Evolutionary conservation across 805 yeast species (phyloP).

Genomic region (Monosporozyma aquatica): DNA sequence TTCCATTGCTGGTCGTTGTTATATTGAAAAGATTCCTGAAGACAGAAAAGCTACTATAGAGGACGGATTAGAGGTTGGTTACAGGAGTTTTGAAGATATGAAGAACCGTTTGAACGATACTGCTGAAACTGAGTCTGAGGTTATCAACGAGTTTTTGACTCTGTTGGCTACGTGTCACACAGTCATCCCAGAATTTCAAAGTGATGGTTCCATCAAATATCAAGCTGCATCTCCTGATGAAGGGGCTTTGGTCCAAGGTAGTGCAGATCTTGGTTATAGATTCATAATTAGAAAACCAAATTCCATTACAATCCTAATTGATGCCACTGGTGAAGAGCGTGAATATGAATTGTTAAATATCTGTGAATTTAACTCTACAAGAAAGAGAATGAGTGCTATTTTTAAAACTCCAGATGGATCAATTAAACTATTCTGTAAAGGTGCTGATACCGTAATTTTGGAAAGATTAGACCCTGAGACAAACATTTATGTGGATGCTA

Average conservation of each 20-base stretch:
- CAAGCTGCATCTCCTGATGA: constrained; percentile 99
- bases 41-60: constrained; percentile 63
- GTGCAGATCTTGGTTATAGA: constrained; percentile 76
- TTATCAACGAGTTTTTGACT: constrained; percentile 70
- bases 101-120: constrained; percentile 37
- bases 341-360: constrained; percentile 76
- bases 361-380: constrained; percentile 94
- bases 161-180: constrained; percentile 91
- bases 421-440: constrained; percentile 83
- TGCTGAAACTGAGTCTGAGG: constrained; percentile 36
- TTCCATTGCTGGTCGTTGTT: constrained; percentile 85
- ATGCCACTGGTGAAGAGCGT: constrained; percentile 39
- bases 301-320: constrained; percentile 55
- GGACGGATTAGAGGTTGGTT: constrained; percentile 80
- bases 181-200: constrained; percentile 82
- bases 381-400: constrained; percentile 95
- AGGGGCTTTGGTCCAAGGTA: constrained; percentile 97
- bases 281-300: constrained; percentile 82
- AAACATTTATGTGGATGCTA: constrained; percentile 75
- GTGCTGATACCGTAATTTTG: constrained; percentile 93
- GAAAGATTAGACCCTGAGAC: constrained; percentile 62
- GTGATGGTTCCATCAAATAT: constrained; percentile 63
- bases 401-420: constrained; percentile 91
- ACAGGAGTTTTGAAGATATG: constrained; percentile 59
- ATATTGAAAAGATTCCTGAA: constrained; percentile 83